These are phyloP conservation scores for Saccharomycopsis hybrid DNA, from an alignment of 1,139 yeast genomes.

Conservation along the genomic window DNA sequence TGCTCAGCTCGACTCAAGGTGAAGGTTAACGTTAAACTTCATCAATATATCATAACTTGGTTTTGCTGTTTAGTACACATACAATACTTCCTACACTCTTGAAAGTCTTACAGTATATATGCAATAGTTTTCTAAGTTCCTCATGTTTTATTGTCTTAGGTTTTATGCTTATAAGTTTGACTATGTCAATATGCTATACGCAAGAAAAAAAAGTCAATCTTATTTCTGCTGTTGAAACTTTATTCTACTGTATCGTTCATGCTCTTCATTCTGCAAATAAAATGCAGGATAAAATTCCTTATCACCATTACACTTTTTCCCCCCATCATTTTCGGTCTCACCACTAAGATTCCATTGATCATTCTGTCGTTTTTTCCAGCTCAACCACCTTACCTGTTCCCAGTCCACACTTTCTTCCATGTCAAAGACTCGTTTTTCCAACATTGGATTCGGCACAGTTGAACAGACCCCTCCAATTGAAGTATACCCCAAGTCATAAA, in stretches of 20 bases:
- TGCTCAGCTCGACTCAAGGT: no score
- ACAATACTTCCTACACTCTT: no score
- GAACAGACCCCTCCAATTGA: conserved; percentile 70
- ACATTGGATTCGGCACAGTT: conserved; percentile 61
- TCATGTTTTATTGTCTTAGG: background rate
- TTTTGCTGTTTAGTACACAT: no score
- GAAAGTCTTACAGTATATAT: no score
- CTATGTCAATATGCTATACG: no score
- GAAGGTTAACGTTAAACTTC: no score
- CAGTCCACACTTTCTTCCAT: conserved; percentile 22
- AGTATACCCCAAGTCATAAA: conserved; percentile 77
- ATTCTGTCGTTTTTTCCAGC: conserved; percentile 25
- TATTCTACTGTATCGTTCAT: conserved; percentile 34
- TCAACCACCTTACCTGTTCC: conserved; percentile 38
- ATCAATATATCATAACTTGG: no score
- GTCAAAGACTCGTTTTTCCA: conserved; percentile 31
- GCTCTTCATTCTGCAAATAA: conserved; percentile 44
- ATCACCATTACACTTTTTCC: conserved; percentile 37
- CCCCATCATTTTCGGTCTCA: conserved; percentile 31
- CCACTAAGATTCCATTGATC: no score
- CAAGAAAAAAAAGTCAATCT: no score
- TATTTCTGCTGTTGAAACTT: background rate
- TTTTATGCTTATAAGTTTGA: no score
- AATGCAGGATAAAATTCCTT: conserved; percentile 44
- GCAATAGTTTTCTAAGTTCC: background rate